A percentile compares a stretch with the other conserved stretches of the same genome.
These are phyloP conservation scores for Pythium insidiosum DNA, from an alignment of 352 stramenopile species.

Conservation along the genomic window DNA sequence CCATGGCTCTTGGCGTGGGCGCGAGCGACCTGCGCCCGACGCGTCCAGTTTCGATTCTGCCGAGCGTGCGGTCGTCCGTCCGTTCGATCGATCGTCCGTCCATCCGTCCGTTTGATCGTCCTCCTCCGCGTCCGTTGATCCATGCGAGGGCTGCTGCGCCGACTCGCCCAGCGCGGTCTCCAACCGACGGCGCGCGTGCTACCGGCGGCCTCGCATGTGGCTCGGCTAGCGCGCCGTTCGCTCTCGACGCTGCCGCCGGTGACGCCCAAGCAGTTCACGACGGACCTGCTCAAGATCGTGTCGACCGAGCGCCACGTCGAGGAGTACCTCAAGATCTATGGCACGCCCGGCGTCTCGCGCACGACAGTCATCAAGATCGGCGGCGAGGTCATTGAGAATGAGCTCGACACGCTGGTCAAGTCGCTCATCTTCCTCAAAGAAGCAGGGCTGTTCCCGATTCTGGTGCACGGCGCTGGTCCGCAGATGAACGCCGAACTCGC, in stretches of 20 bases:
- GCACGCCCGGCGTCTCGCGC: slow-evolving; percentile 55
- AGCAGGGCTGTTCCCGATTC: slow-evolving; percentile 75
- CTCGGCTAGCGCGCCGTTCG: too few species aligned
- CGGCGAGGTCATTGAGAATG: slow-evolving; percentile 83
- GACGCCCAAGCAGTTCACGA: slow-evolving; percentile 48
- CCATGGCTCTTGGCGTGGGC: too few species aligned
- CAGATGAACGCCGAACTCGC: slow-evolving; percentile 87
- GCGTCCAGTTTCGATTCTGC: too few species aligned
- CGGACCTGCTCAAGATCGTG: slow-evolving; percentile 48
- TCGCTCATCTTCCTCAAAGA: slow-evolving; percentile 82
- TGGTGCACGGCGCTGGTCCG: slow-evolving; percentile 83
- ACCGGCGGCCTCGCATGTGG: too few species aligned
- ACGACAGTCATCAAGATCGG: slow-evolving; percentile 88
- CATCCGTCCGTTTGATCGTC: too few species aligned
- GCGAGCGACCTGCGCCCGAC: too few species aligned
- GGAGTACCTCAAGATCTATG: slow-evolving; percentile 70
- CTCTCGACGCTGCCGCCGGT: slow-evolving; percentile 14
- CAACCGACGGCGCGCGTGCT: too few species aligned
- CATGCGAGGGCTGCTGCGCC: too few species aligned
- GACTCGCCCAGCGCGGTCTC: too few species aligned
- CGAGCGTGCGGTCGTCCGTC: too few species aligned
- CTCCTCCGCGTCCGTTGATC: too few species aligned
- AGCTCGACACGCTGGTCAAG: slow-evolving; percentile 78
- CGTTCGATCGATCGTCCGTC: too few species aligned
- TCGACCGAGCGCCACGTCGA: slow-evolving; percentile 42